Base-by-base conservation (phyloP, 768 basidiomycete genomes). In the Russula olivacea region DNA sequence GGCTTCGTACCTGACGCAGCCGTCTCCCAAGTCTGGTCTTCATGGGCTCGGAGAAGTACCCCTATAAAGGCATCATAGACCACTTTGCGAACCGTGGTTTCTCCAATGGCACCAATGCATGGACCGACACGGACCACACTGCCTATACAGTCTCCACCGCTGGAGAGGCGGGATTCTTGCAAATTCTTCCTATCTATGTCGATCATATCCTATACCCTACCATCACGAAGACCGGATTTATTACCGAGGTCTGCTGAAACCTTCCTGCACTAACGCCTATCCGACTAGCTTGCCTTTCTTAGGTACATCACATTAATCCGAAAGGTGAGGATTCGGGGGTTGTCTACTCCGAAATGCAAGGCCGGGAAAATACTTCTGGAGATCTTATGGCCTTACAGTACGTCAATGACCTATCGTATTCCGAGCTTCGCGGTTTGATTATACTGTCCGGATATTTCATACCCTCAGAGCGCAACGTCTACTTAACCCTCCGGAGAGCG, bases 171-270 rank as follows among this genome's bases (percentile, higher is more conserved):
- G 97, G 97, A 8, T 91, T 92, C 66, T 77, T 93, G 36, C 89
- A 93, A 69, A 76, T 92, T 9, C 78, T 93, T 30, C 89, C 91
- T 21, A 87, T 98, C 68, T 99, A 93, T 70, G 78, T 98, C 32
- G 97, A 99, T 74, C 97, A 99, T 73, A 90, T 99, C 60, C 81
- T 99, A 40, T 96, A 97, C 73, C 97, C 97, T 9, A 98, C 94
- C 0, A 84, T 98, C 64, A 92, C 93, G 10, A 82, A 93, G 64
- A 85, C 89, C 60, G 91, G 92, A 72, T 93, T 78, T 64, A 83
- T 85, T 17, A 86, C 84, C 0, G 84, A 92, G 71, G 76, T 68
- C 36, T 15, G 61, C 64, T 25, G 40, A 53, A 32, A 36, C 45
- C 14, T 25, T 38, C 21, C 28, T 21, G 63, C 50, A 34, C 50